These are phyloP conservation scores for Colletotrichum sp. DNA, from an alignment of 2,329 filamentous ascomycete species.

Conservation along the genomic window DNA sequence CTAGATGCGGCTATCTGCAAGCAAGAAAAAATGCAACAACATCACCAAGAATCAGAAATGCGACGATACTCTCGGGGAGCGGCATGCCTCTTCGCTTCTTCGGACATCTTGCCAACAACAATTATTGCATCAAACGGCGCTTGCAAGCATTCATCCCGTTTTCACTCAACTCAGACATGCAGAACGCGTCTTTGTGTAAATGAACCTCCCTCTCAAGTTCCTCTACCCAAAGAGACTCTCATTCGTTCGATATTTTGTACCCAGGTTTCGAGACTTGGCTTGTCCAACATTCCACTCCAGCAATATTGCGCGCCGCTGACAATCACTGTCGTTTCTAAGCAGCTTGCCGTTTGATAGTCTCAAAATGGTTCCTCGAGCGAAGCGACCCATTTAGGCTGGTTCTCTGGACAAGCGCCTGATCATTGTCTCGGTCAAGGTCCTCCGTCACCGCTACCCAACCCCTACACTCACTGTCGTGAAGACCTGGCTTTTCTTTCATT, in stretches of 20 bases:
- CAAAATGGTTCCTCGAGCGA: background rate
- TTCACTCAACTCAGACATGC: background rate
- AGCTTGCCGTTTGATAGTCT: background rate
- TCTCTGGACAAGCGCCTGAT: background rate
- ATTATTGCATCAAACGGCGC: background rate
- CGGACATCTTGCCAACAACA: background rate
- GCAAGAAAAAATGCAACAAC: background rate
- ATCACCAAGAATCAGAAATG: background rate
- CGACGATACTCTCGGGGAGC: background rate
- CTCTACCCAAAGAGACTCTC: background rate
- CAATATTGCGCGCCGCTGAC: background rate
- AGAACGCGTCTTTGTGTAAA: background rate
- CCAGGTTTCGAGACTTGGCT: background rate
- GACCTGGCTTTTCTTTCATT: background rate
- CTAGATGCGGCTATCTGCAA: background rate
- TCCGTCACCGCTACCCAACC: background rate
- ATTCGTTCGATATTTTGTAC: background rate
- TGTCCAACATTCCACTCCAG: conserved; percentile 6
- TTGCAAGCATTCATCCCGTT: background rate
- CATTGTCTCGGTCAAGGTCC: background rate
- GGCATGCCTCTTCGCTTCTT: background rate
- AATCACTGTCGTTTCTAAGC: background rate
- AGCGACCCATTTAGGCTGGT: background rate
- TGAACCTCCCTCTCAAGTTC: background rate
- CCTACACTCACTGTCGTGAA: background rate